Base-by-base conservation (phyloP, 352 stramenopile species). In the Phytophthora idaei region DNA sequence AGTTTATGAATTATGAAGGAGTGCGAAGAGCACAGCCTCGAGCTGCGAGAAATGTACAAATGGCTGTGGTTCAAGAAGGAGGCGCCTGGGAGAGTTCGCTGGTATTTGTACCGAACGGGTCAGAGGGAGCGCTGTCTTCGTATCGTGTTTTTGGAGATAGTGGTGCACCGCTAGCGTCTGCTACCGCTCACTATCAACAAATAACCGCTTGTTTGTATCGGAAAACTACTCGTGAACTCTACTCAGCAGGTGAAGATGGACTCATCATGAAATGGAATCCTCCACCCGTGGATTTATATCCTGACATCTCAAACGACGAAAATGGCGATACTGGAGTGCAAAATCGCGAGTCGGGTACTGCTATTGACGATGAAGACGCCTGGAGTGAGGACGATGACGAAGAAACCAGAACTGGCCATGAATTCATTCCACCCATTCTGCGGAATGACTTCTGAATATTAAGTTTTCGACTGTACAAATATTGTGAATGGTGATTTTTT, bases 231-330 rank as follows among this genome's bases (percentile, higher is more conserved):
- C 73, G 81, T 17, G 83, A 93, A 48, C 57, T 93, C 1, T 89
- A 80, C 39, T 90, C 81, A 3, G 74, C 77, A 37, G 83, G 80
- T 4, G 71, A 83, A 61, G 83, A 92, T 57, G 85, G 83, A 2
- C 61, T 92, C 17, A 90, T 93, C 57, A 88, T 89, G 78, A 83
- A 81, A 57, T 93, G 85, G 85, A 85, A 65, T 15, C 74, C 82
- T 0, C 57, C 63, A 6, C 47, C 64, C 3, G 57, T 80, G 4
- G 54, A 75, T 17, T 66, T 86, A 2, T 70, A 78, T 54, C 57
- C 69, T 21, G 51, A 56, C 27, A 42, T 57, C 12, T 9, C 48
- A 3, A 44, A 64, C 10, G 54, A 80, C 7, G 28, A 49, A 15
- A 56, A 17, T 50, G 57, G 52, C 12, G 51, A 56, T 54, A 15